A percentile compares a stretch with the other conserved stretches of the same genome.
phyloP scores from a whole-genome alignment of 345 rosid species.

The Populus tremula region DNA sequence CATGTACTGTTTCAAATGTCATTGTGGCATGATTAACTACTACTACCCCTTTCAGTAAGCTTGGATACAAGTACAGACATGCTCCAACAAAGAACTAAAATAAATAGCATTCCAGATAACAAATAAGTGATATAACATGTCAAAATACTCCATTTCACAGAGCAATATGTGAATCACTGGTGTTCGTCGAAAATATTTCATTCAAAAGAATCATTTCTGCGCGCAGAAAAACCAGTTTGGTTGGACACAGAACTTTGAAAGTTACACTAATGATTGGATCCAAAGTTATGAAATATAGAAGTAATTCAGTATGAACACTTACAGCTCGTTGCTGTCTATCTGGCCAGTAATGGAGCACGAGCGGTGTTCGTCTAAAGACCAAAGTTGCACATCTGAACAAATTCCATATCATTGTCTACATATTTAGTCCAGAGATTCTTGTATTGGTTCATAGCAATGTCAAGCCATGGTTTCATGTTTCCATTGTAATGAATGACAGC shows the following conservation, averaged over 20 bases:
- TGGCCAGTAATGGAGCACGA: conserved; percentile 16
- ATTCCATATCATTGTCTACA: conserved; percentile 53
- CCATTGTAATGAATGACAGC: conserved; percentile 93
- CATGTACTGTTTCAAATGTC: not conserved
- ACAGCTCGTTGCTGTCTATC: conserved; percentile 24
- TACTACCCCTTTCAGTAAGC: not conserved
- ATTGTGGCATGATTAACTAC: not conserved
- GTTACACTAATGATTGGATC: conserved; percentile 20
- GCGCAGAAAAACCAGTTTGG: conserved; percentile 27
- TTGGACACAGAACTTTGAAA: conserved; percentile 21
- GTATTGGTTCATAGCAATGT: conserved; percentile 84
- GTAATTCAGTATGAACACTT: conserved; percentile 34
- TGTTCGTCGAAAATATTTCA: not conserved
- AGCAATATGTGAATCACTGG: not conserved
- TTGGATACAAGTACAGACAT: not conserved
- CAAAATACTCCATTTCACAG: conserved; percentile 2
- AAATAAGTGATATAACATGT: not conserved
- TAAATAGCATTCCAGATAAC: not conserved
- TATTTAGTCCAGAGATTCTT: conserved; percentile 87
- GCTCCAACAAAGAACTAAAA: not conserved
- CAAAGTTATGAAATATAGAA: conserved; percentile 22
- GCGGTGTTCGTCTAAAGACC: conserved; percentile 53
- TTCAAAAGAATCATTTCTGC: conserved; percentile 22
- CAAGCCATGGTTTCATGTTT: conserved; percentile 98
- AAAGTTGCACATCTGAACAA: conserved; percentile 39